Conservation (phyloP, 805 yeast species). For the Candida tallmaniae region DNA sequence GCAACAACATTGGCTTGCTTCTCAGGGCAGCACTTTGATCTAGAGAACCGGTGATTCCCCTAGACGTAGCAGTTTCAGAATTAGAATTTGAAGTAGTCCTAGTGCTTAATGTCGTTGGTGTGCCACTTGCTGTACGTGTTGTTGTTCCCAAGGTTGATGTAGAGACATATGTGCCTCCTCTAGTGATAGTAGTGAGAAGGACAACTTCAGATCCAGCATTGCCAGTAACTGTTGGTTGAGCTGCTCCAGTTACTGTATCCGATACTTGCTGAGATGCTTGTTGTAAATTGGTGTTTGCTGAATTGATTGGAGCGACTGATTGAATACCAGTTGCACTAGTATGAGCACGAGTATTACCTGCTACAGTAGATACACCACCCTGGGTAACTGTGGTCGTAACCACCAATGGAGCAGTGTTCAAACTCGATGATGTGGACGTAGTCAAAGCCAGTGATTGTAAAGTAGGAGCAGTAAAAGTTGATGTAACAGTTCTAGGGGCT, state of each 20-base stretch:
- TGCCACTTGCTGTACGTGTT: too few relatives aligned
- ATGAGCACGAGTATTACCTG: neutral
- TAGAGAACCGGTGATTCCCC: slow-evolving; percentile 1
- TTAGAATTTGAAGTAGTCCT: neutral
- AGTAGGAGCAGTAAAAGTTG: neutral
- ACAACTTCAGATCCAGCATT: slow-evolving; percentile 2
- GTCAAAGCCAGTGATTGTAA: slow-evolving; percentile 1
- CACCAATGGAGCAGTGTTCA: neutral
- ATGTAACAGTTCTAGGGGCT: neutral
- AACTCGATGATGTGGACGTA: slow-evolving; percentile 1
- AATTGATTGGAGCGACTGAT: slow-evolving; percentile 6
- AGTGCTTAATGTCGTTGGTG: neutral
- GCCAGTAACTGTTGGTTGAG: slow-evolving; percentile 1
- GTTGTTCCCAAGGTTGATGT: too few relatives aligned
- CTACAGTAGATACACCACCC: neutral
- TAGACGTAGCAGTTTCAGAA: neutral
- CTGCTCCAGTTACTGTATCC: slow-evolving; percentile 2
- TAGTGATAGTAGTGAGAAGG: too few relatives aligned
- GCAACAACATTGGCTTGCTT: slow-evolving; percentile 1
- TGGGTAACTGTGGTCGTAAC: slow-evolving; percentile 1
- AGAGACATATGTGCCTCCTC: too few relatives aligned
- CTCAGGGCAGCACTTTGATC: slow-evolving; percentile 1
- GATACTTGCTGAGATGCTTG: slow-evolving; percentile 1
- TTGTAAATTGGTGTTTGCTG: slow-evolving; percentile 4
- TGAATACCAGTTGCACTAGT: slow-evolving; percentile 1